phyloP scores from a whole-genome alignment of 2,329 filamentous ascomycete species.

The Pseudocercospora fuligena region DNA sequence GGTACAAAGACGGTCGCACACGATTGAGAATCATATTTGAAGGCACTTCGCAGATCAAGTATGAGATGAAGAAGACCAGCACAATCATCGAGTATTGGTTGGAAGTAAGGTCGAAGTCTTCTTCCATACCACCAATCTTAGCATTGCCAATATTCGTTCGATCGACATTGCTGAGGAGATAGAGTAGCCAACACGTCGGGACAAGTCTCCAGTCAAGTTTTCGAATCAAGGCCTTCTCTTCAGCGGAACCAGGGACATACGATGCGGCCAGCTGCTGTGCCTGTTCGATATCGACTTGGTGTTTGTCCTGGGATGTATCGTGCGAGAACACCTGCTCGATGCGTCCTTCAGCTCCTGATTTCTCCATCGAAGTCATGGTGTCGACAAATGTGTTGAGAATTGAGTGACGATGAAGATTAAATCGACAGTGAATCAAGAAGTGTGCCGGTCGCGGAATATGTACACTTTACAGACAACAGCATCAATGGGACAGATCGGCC shows the following conservation, averaged over 20 bases:
- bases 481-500: not conserved
- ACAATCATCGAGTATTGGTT: conserved; percentile 38
- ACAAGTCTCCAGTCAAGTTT: conserved; percentile 19
- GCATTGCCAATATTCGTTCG: conserved; percentile 43
- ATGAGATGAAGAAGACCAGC: conserved; percentile 45
- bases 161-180: conserved; percentile 41
- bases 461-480: no score
- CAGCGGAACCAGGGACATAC: not conserved
- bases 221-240: conserved; percentile 13
- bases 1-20: conserved; percentile 58
- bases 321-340: conserved; percentile 8
- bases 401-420: not conserved
- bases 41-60: conserved; percentile 66
- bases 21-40: conserved; percentile 63
- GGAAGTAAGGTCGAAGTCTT: conserved; percentile 51
- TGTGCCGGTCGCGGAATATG: no score
- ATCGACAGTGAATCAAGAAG: no score
- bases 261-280: conserved; percentile 6
- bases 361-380: not conserved
- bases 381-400: not conserved
- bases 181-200: conserved; percentile 15
- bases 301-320: not conserved
- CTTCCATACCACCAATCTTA: conserved; percentile 52
- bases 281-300: conserved; percentile 10
- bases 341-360: not conserved